Evolutionary conservation across 2,329 filamentous ascomycete genomes (phyloP).

Genomic region (Arthrinium puccinioides): DNA sequence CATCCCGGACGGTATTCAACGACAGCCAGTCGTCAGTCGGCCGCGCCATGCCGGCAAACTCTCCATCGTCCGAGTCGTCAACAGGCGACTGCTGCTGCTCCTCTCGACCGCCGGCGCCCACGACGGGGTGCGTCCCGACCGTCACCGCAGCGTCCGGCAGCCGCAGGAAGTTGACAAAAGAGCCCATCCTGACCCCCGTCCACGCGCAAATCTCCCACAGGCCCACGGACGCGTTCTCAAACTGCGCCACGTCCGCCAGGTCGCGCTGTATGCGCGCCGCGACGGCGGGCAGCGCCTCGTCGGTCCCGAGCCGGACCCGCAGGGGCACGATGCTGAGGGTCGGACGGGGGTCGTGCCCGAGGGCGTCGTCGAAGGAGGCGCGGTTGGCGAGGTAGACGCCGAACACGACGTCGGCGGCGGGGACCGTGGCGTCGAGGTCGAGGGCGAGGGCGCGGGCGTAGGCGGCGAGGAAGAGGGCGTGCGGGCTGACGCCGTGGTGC

Average conservation of each 20-base stretch:
- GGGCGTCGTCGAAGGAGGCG: conserved; percentile 39
- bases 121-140: conserved; percentile 1
- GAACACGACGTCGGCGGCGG: conserved; percentile 46
- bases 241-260: conserved; percentile 51
- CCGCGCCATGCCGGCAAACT: conserved; percentile 2
- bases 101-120: conserved; percentile 7
- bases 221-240: conserved; percentile 49
- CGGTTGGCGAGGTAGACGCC: conserved; percentile 83
- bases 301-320: conserved; percentile 34
- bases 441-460: conserved; percentile 44
- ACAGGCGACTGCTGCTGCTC: background rate
- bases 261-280: conserved; percentile 62
- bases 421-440: conserved; percentile 9
- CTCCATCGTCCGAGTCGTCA: background rate
- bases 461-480: conserved; percentile 68
- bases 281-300: conserved; percentile 32
- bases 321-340: conserved; percentile 77
- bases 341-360: conserved; percentile 49
- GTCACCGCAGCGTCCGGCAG: conserved; percentile 26
- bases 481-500: conserved; percentile 55
- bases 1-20: conserved; percentile 12
- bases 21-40: conserved; percentile 8
- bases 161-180: conserved; percentile 76
- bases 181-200: conserved; percentile 65
- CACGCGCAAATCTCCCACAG: conserved; percentile 67